Evolutionary conservation across 768 basidiomycete genomes (phyloP).

Genomic region (Boletus sp.): DNA sequence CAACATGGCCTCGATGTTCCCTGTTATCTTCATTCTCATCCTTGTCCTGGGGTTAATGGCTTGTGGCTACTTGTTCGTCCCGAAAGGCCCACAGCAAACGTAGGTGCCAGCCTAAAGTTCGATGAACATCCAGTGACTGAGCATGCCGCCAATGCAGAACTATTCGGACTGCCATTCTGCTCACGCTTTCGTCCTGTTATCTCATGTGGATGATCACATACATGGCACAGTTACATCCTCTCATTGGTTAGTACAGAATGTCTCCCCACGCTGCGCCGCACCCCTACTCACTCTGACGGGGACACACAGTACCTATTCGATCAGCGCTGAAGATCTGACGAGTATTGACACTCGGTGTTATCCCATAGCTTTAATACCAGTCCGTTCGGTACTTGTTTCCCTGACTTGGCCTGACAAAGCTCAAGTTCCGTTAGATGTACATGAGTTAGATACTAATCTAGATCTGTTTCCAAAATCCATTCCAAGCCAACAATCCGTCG

Average conservation of each 20-base stretch:
- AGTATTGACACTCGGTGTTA: background rate
- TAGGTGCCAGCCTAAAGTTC: slow-evolving; percentile 39
- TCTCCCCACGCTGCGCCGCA: background rate
- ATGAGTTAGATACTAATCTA: slow-evolving; percentile 25
- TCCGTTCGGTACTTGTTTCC: slow-evolving; percentile 8
- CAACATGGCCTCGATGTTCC: slow-evolving; percentile 67
- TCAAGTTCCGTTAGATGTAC: slow-evolving; percentile 22
- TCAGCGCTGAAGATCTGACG: slow-evolving; percentile 19
- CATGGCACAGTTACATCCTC: slow-evolving; percentile 88
- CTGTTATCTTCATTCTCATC: slow-evolving; percentile 65
- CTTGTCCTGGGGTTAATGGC: slow-evolving; percentile 64
- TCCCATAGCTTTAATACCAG: slow-evolving; percentile 21
- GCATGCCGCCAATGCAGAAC: slow-evolving; percentile 48
- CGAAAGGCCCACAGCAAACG: slow-evolving; percentile 91
- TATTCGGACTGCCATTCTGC: slow-evolving; percentile 75
- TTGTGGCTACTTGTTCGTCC: slow-evolving; percentile 63
- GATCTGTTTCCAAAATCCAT: slow-evolving; percentile 1
- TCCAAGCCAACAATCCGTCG: background rate
- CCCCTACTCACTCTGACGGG: background rate
- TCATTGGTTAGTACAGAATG: slow-evolving; percentile 64
- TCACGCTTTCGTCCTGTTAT: slow-evolving; percentile 82
- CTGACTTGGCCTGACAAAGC: slow-evolving; percentile 1
- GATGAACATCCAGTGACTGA: background rate
- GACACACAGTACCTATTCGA: slow-evolving; percentile 16
- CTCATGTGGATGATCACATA: slow-evolving; percentile 99